phyloP scores from a whole-genome alignment of 441 rosid species.

The Arabidopsis hybrid region DNA sequence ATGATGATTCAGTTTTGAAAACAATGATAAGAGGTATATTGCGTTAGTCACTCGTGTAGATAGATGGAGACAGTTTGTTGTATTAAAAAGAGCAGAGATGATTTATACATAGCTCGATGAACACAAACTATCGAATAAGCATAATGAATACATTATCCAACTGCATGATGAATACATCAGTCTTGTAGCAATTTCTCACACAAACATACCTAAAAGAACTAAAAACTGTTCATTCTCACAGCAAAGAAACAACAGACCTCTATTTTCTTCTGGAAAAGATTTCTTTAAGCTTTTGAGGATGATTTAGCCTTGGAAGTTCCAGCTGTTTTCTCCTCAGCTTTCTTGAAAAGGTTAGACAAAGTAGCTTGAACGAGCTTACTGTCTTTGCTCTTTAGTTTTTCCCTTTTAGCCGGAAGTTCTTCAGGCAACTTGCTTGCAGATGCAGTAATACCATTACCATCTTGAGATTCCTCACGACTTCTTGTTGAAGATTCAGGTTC shows the following conservation, averaged over 20 bases:
- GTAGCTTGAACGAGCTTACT: slow-evolving; percentile 83
- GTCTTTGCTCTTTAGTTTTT: slow-evolving; percentile 44
- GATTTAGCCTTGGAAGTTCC: slow-evolving; percentile 38
- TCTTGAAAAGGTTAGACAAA: slow-evolving; percentile 77
- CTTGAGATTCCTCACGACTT: slow-evolving; percentile 39
- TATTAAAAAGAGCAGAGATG: slow-evolving; percentile 17
- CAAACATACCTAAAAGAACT: slow-evolving; percentile 19
- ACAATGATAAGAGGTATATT: slow-evolving; percentile 14
- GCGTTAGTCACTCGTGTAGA: slow-evolving; percentile 7
- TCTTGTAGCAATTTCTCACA: slow-evolving; percentile 6
- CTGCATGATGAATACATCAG: not conserved
- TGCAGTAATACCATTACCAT: slow-evolving; percentile 42
- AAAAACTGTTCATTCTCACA: slow-evolving; percentile 20
- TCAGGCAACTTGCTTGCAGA: slow-evolving; percentile 45
- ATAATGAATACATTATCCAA: slow-evolving; percentile 6
- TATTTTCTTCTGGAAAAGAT: not conserved
- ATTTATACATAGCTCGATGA: slow-evolving; percentile 10
- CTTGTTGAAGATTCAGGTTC: slow-evolving; percentile 37
- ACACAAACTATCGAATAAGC: slow-evolving; percentile 9
- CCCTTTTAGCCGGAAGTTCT: slow-evolving; percentile 44
- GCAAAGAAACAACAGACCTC: slow-evolving; percentile 21
- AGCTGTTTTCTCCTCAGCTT: slow-evolving; percentile 62
- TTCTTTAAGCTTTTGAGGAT: slow-evolving; percentile 27
- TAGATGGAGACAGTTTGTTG: slow-evolving; percentile 26
- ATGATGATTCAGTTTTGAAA: slow-evolving; percentile 33